phyloP scores from a whole-genome alignment of 805 yeast species.

The Metschnikowia vanudenii region DNA sequence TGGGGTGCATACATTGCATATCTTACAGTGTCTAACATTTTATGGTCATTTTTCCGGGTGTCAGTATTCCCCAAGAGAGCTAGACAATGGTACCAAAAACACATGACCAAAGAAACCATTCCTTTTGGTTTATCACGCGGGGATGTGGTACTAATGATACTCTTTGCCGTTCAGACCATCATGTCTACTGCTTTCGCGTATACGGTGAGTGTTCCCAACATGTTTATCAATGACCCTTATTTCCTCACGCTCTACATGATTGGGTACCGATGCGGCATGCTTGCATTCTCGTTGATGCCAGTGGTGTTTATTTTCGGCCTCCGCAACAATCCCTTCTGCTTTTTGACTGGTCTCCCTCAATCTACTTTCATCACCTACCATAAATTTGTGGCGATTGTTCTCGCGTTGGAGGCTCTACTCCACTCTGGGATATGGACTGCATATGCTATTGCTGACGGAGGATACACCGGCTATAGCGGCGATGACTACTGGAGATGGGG shows the following conservation, averaged over 20 bases:
- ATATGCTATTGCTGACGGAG: conserved; percentile 16
- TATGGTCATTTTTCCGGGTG: conserved; percentile 13
- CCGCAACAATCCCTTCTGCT: conserved; percentile 20
- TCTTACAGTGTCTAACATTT: conserved; percentile 12
- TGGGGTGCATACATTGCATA: conserved; percentile 17
- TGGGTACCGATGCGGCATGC: conserved; percentile 20
- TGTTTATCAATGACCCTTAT: conserved; percentile 15
- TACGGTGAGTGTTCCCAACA: conserved; percentile 18
- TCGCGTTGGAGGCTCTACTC: conserved; percentile 18
- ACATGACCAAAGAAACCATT: conserved; percentile 8
- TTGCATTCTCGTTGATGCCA: conserved; percentile 21
- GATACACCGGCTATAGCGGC: conserved; percentile 14
- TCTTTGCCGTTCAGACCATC: conserved; percentile 13
- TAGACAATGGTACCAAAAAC: conserved; percentile 13
- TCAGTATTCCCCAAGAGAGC: conserved; percentile 9
- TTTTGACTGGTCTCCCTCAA: conserved; percentile 18
- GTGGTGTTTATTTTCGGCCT: conserved; percentile 20
- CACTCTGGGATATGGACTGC: conserved; percentile 21
- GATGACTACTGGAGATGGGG: conserved; percentile 23
- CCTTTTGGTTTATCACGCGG: conserved; percentile 11
- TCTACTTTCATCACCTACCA: conserved; percentile 17
- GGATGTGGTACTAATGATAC: conserved; percentile 11
- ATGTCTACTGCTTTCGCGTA: conserved; percentile 18
- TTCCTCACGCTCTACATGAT: conserved; percentile 20
- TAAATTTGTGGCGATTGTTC: conserved; percentile 17